These are phyloP conservation scores for Blastocystis sp. DNA, from an alignment of 352 stramenopile species.

Conservation along the genomic window DNA sequence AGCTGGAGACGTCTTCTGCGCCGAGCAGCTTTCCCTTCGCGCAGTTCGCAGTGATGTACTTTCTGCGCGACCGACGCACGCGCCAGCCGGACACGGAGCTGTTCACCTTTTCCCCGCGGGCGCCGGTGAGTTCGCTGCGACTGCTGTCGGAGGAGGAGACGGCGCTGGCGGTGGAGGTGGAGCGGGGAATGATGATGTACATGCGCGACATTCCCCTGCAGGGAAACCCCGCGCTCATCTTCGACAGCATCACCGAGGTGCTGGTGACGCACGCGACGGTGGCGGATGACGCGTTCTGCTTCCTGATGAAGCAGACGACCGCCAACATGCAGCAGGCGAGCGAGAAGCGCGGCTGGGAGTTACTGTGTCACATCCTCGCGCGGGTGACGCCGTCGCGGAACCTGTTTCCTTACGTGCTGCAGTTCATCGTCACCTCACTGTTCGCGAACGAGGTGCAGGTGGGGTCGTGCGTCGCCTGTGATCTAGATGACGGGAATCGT, in stretches of 20 bases:
- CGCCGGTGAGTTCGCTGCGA: not conserved
- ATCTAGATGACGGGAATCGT: slow-evolving; percentile 5
- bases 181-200: slow-evolving; percentile 49
- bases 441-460: slow-evolving; percentile 1
- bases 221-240: not conserved
- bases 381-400: not conserved
- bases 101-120: slow-evolving; percentile 5
- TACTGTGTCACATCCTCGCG: not conserved
- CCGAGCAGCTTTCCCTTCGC: not conserved
- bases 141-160: not conserved
- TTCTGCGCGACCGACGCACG: not conserved
- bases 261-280: not conserved
- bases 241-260: not conserved
- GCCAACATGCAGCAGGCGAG: slow-evolving; percentile 21
- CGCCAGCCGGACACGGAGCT: slow-evolving; percentile 4
- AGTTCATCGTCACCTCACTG: slow-evolving; percentile 12
- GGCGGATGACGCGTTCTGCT: slow-evolving; percentile 19
- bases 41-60: slow-evolving; percentile 36
- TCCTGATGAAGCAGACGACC: slow-evolving; percentile 51
- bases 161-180: not conserved
- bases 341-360: slow-evolving; percentile 33
- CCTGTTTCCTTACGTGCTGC: slow-evolving; percentile 24
- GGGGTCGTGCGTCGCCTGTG: not conserved
- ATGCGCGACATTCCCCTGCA: slow-evolving; percentile 41
- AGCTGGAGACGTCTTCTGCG: not conserved